Evolutionary conservation across 768 basidiomycete genomes (phyloP), one percentile per base, ranked within the genome.

Genomic region (Agrocybe pediades): DNA sequence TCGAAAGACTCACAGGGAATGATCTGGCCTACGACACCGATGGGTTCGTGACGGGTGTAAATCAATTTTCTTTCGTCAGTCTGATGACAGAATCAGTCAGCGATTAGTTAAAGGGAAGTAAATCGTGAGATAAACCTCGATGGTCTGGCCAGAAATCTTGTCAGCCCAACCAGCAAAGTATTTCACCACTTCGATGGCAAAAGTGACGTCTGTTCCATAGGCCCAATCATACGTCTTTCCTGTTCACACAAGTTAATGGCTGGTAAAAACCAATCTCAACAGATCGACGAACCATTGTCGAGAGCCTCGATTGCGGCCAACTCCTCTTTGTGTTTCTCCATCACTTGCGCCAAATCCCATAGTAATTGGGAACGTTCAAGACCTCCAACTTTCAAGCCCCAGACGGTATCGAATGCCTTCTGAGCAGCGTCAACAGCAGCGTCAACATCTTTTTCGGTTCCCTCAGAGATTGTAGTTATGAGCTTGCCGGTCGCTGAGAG

Each of bases 141-240:
- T 36, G 33, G 33, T 84, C 67, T 90, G 82, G 5, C 90, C 91
- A 4, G 79, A 74, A 49, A 88, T 71, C 73, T 95, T 96, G 74
- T 95, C 94, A 19, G 92, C 90, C 86, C 90, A 91, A 16, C 94
- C 95, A 39, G 85, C 90, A 62, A 88, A 98, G 73, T 95, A 96
- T 27, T 83, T 76, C 59, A 93, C 68, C 25, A 74, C 74, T 19
- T 67, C 72, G 53, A 86, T 75, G 0, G 80, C 68, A 49, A 69
- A 68, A 0, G 63, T 61, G 2, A 89, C 65, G 58, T 90, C 90
- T 0, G 62, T 68, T 16, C 62, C 68, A 53, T 74, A 80, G 11
- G 84, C 76, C 66, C 69, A 74, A 9, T 48, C 27, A 63, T 75
- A 86, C 2, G 81, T 77, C 70, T 87, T 87, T 41, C 86, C 83